Conservation (phyloP, 1,139 yeast genomes). For the Kluyveromyces sp. region DNA sequence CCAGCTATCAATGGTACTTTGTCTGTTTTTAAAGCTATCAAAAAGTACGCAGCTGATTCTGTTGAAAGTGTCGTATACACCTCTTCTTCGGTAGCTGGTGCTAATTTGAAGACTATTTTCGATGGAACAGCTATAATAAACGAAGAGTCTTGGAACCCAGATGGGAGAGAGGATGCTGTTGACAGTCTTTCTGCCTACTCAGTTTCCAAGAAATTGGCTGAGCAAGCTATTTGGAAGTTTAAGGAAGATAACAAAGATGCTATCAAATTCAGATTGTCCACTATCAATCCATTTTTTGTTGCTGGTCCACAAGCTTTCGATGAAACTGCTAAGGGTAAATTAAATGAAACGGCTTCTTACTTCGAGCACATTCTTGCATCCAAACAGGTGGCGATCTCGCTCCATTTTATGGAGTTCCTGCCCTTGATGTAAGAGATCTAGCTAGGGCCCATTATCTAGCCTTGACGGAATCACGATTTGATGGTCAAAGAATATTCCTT, state of each 20-base stretch:
- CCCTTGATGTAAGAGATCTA: conserved; percentile 47
- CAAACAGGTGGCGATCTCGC: conserved; percentile 11
- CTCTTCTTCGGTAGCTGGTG: conserved; percentile 47
- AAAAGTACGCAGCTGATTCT: conserved; percentile 36
- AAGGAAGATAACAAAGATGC: conserved; percentile 30
- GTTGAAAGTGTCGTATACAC: conserved; percentile 37
- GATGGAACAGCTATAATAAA: conserved; percentile 10
- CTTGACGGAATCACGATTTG: conserved; percentile 29
- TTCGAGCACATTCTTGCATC: conserved; percentile 24
- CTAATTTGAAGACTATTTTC: conserved; percentile 17
- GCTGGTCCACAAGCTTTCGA: conserved; percentile 41
- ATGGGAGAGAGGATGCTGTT: conserved; percentile 32
- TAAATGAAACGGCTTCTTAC: conserved; percentile 34
- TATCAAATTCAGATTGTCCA: conserved; percentile 38
- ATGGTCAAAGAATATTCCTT: conserved; percentile 30
- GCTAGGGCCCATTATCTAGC: conserved; percentile 44
- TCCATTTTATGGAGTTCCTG: conserved; percentile 11
- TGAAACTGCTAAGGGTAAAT: conserved; percentile 19
- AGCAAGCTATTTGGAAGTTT: conserved; percentile 49
- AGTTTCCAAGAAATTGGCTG: conserved; percentile 48
- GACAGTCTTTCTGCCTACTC: conserved; percentile 35
- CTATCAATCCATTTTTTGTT: conserved; percentile 45
- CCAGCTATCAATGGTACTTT: conserved; percentile 50
- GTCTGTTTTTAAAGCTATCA: conserved; percentile 37
- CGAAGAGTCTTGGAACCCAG: conserved; percentile 37